These are phyloP conservation scores for Fusarium odoratissimum DNA, from an alignment of 2,329 filamentous ascomycete genomes.

Conservation along the genomic window DNA sequence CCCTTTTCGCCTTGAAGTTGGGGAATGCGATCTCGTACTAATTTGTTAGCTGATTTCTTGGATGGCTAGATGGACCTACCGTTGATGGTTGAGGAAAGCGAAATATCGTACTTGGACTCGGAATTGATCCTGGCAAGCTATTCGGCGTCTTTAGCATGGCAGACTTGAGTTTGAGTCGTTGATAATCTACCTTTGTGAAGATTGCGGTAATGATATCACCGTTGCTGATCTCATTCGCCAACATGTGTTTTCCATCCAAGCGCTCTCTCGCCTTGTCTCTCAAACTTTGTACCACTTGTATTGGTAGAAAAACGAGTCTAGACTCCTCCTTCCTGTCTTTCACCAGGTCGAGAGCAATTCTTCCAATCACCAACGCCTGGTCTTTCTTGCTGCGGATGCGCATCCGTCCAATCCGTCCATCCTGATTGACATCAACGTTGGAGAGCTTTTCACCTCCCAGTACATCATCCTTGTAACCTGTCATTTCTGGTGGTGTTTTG, in stretches of 20 bases:
- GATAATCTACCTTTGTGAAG: not conserved
- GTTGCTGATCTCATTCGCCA: not conserved
- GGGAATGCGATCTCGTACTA: constrained; percentile 12
- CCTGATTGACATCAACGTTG: rapidly evolving
- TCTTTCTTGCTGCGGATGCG: not conserved
- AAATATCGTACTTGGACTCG: not conserved
- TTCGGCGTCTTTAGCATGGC: rapidly evolving
- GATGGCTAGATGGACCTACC: rapidly evolving
- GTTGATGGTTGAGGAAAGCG: constrained; percentile 4
- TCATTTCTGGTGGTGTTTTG: not conserved
- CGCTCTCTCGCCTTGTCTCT: not conserved
- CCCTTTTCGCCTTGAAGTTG: not conserved
- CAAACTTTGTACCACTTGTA: not conserved
- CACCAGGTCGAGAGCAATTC: not conserved
- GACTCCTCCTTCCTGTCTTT: not conserved
- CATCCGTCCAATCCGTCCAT: not conserved
- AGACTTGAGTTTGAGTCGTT: rapidly evolving
- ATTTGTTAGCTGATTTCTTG: not conserved
- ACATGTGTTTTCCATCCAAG: not conserved
- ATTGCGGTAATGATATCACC: constrained; percentile 6
- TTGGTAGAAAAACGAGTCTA: not conserved
- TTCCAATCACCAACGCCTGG: not conserved
- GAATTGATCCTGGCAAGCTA: not conserved
- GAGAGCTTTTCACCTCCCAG: not conserved
- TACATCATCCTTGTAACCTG: not conserved